Evolutionary conservation across 1,284 basidiomycete species (phyloP).

Genomic region (Puccinia novopanici): DNA sequence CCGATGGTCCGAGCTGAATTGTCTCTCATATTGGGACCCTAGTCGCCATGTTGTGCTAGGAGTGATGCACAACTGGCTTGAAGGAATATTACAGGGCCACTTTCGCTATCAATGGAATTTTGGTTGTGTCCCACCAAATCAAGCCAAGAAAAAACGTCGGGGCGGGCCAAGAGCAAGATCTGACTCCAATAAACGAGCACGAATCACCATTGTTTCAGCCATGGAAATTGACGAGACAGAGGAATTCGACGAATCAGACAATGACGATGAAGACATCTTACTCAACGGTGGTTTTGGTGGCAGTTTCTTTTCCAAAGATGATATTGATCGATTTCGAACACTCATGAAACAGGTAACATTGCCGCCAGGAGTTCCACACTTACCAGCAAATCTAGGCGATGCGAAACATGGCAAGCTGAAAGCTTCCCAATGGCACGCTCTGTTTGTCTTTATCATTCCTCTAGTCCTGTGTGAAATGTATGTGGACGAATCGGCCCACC

Average conservation of each 20-base stretch:
- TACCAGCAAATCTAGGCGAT: slow-evolving; percentile 1
- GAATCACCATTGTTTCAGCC: neutral
- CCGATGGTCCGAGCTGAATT: no score
- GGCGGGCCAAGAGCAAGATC: neutral
- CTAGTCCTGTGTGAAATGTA: neutral
- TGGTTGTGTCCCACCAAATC: neutral
- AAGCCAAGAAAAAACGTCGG: slow-evolving; percentile 1
- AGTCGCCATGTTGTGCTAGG: no score
- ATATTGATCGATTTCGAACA: neutral
- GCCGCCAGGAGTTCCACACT: neutral
- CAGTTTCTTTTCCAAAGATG: neutral
- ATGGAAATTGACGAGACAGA: neutral
- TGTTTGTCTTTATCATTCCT: slow-evolving; percentile 21
- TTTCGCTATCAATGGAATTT: slow-evolving; percentile 28
- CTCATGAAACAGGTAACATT: neutral
- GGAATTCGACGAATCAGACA: neutral
- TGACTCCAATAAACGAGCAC: neutral
- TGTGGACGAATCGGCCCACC: neutral
- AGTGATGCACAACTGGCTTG: no score
- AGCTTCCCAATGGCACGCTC: no score
- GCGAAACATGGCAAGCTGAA: neutral
- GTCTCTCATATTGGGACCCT: slow-evolving; percentile 36
- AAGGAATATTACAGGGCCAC: slow-evolving; percentile 11
- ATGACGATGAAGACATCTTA: neutral
- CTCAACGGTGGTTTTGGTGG: neutral